Conservation (phyloP, 1,139 yeast genomes). For the Barnettozyma hawaiiensis region DNA sequence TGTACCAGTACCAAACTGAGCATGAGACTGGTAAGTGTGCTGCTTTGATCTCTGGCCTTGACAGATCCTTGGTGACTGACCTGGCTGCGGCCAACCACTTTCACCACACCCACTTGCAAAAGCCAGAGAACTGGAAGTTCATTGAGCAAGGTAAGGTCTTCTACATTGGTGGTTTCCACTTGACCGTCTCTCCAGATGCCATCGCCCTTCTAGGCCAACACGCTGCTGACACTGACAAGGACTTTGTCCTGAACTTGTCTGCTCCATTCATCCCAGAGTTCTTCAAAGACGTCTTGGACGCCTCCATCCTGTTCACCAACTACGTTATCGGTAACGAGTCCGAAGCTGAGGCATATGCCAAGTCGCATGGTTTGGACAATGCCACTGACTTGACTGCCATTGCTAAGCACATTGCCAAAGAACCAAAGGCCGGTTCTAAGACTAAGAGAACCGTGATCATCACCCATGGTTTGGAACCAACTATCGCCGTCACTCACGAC, state of each 20-base stretch:
- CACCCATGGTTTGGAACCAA: constrained; percentile 91
- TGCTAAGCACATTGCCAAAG: constrained; percentile 75
- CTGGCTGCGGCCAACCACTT: constrained; percentile 98
- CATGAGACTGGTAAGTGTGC: constrained; percentile 97
- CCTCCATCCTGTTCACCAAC: constrained; percentile 82
- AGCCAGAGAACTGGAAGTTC: constrained; percentile 83
- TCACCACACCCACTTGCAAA: constrained; percentile 80
- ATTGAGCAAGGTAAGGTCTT: constrained; percentile 77
- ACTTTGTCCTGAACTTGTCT: constrained; percentile 78
- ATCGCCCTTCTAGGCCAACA: constrained; percentile 85
- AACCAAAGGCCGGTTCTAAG: constrained; percentile 68
- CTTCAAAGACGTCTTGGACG: constrained; percentile 86
- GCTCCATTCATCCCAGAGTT: constrained; percentile 97
- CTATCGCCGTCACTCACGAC: constrained; percentile 62
- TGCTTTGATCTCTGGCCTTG: constrained; percentile 79
- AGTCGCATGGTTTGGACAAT: constrained; percentile 64
- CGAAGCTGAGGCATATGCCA: constrained; percentile 94
- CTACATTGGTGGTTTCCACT: constrained; percentile 97
- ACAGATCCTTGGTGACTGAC: constrained; percentile 93
- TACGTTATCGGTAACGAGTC: constrained; percentile 92
- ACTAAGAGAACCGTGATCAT: constrained; percentile 80
- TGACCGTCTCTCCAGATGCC: constrained; percentile 96
- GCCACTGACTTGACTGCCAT: constrained; percentile 65
- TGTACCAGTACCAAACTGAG: constrained; percentile 72
- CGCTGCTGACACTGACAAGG: constrained; percentile 81